phyloP scores from a whole-genome alignment of 495 filamentous ascomycete genomes.

The Lichina pygmaea region DNA sequence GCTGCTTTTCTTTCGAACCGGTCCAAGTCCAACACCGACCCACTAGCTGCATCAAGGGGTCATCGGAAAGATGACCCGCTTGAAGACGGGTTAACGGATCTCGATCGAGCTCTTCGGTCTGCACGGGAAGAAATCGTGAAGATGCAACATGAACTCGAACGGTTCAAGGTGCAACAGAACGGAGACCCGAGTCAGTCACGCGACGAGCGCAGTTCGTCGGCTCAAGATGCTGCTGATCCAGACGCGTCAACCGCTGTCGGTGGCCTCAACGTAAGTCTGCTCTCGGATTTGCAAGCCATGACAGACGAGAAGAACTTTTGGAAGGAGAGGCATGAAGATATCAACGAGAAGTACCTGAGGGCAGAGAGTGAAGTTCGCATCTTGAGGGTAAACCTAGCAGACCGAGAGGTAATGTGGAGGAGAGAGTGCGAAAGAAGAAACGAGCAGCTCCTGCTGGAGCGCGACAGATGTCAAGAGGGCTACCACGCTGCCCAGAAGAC shows the following conservation, averaged over 20 bases:
- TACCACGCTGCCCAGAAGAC: conserved; percentile 1
- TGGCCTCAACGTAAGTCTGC: background rate
- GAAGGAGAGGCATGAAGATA: background rate
- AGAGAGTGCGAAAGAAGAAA: background rate
- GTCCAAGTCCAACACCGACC: background rate
- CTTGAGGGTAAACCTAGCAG: background rate
- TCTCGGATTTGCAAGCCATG: background rate
- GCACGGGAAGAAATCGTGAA: background rate
- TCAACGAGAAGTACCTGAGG: conserved; percentile 1
- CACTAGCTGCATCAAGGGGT: background rate
- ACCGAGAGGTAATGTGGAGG: background rate
- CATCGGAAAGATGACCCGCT: background rate
- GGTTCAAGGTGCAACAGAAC: background rate
- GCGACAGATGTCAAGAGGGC: background rate
- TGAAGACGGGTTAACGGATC: background rate
- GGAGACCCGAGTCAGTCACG: background rate
- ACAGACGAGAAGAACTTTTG: background rate
- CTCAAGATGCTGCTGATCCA: background rate
- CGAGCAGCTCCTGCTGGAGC: background rate
- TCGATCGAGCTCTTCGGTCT: conserved; percentile 1
- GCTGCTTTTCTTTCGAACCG: no score
- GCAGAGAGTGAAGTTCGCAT: background rate
- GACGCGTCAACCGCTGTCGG: no score
- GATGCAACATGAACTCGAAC: conserved; percentile 1
- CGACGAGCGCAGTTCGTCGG: background rate